A percentile compares a stretch with the other conserved stretches of the same genome.
Conservation (phyloP, 2,329 filamentous ascomycete genomes). For the Beauveria scarabaeidicola region DNA sequence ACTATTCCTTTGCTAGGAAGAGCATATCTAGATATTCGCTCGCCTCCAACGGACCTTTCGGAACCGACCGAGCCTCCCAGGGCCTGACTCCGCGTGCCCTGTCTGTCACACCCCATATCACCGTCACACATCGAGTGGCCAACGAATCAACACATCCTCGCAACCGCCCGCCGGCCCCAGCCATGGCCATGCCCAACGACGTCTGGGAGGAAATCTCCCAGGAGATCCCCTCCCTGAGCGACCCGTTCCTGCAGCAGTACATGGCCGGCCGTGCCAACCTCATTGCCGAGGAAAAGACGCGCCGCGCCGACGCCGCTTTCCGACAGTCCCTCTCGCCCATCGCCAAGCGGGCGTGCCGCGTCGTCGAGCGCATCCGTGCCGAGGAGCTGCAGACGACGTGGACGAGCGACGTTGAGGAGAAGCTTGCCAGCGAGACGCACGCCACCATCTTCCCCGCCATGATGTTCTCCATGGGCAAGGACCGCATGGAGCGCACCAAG, state of each 20-base stretch:
- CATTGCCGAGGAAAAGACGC: constrained; percentile 71
- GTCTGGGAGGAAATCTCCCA: constrained; percentile 51
- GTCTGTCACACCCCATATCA: neutral
- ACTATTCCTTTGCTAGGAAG: neutral
- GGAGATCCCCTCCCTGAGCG: constrained; percentile 49
- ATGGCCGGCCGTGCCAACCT: constrained; percentile 66
- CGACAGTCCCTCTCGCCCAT: constrained; percentile 68
- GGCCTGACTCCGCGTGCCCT: neutral
- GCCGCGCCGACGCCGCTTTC: constrained; percentile 68
- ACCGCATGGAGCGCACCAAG: constrained; percentile 75
- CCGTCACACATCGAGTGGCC: neutral
- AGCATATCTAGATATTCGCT: neutral
- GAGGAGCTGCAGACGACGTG: constrained; percentile 70
- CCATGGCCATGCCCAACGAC: constrained; percentile 40
- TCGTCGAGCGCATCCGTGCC: constrained; percentile 70
- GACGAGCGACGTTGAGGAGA: constrained; percentile 65
- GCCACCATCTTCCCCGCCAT: constrained; percentile 74
- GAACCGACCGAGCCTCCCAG: constrained; percentile 1
- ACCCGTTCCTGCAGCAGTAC: constrained; percentile 78
- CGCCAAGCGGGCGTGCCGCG: constrained; percentile 66
- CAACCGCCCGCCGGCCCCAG: neutral
- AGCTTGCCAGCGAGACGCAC: constrained; percentile 51
- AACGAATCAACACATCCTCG: neutral
- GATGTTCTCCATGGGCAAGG: constrained; percentile 84
- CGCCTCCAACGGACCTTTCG: neutral